These are phyloP conservation scores for Ophiostoma piceae DNA, from an alignment of 2,329 filamentous ascomycete genomes.

Conservation along the genomic window DNA sequence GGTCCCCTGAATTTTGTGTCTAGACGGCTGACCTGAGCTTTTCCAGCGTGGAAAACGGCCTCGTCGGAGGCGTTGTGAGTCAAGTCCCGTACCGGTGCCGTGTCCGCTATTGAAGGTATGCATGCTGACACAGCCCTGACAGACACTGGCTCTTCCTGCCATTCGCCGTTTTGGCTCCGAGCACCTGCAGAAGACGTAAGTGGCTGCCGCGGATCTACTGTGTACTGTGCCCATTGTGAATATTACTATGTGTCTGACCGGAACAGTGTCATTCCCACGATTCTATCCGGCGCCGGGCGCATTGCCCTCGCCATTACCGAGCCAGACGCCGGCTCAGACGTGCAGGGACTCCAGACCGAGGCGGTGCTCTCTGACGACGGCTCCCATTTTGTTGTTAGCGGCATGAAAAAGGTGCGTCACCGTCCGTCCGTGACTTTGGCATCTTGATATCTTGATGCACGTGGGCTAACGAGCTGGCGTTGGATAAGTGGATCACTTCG, in stretches of 20 bases:
- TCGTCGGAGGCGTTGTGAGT: not conserved
- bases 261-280: not conserved
- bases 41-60: not conserved
- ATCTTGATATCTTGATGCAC: too few species aligned
- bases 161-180: not conserved
- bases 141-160: not conserved
- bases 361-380: not conserved
- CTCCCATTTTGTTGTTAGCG: not conserved
- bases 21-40: too few species aligned
- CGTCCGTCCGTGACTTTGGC: too few species aligned
- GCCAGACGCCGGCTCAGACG: not conserved
- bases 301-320: not conserved
- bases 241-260: not conserved
- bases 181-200: not conserved
- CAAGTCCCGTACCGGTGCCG: too few species aligned
- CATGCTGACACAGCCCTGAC: not conserved
- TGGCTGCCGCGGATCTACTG: too few species aligned
- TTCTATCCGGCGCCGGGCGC: not conserved
- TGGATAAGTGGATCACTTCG: not conserved
- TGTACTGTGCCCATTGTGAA: too few species aligned
- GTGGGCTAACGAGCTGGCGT: too few species aligned
- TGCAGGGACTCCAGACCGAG: not conserved
- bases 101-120: too few species aligned
- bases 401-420: not conserved
- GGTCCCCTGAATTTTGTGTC: not conserved